Evolutionary conservation across 164 flowering plant genomes (phyloP).

Genomic region (Vitis riparia): DNA sequence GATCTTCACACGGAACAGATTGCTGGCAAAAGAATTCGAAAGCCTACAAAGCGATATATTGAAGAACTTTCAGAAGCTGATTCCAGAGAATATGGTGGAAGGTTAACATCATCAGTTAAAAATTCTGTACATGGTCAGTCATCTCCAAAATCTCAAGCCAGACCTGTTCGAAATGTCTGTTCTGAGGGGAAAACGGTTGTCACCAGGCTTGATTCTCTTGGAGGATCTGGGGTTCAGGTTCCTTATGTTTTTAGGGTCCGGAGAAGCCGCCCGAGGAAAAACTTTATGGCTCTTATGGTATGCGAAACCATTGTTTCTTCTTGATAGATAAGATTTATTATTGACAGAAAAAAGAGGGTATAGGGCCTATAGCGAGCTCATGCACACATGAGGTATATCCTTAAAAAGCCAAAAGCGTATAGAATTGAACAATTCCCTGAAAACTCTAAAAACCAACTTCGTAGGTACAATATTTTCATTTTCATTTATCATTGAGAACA

Average conservation of each 20-base stretch:
- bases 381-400: no score
- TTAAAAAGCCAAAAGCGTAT: no score
- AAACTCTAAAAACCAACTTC: no score
- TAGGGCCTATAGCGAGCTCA: no score
- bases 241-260: constrained; percentile 79
- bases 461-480: no score
- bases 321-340: not conserved
- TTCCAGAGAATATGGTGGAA: constrained; percentile 46
- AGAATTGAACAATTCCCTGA: no score
- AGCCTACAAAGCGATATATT: constrained; percentile 90
- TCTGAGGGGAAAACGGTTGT: constrained; percentile 38
- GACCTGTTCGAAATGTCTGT: constrained; percentile 29
- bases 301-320: constrained; percentile 15
- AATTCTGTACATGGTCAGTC: constrained; percentile 25
- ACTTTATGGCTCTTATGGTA: constrained; percentile 73
- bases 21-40: constrained; percentile 75
- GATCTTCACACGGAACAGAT: constrained; percentile 40
- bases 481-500: no score
- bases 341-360: no score
- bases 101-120: constrained; percentile 32
- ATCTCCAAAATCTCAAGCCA: constrained; percentile 27
- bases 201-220: constrained; percentile 72
- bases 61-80: constrained; percentile 91
- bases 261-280: constrained; percentile 91
- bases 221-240: constrained; percentile 79